Conservation (phyloP, 805 yeast species). For the Trichomonascus vanleenenianus region DNA sequence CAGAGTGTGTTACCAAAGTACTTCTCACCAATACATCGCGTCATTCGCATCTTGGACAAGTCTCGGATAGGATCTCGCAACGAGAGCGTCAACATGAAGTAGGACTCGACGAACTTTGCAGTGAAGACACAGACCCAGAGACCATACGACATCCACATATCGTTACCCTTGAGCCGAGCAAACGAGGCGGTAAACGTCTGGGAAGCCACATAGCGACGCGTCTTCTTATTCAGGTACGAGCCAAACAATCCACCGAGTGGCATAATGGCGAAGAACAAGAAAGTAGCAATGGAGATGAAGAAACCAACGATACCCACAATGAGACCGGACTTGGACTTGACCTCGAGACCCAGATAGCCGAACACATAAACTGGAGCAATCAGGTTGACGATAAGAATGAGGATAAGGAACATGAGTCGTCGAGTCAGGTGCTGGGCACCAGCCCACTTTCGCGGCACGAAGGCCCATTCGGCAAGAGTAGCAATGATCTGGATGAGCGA, state of each 20-base stretch:
- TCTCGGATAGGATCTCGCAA: conserved; percentile 92
- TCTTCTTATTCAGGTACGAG: conserved; percentile 70
- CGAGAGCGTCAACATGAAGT: conserved; percentile 83
- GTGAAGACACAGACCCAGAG: conserved; percentile 84
- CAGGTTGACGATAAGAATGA: conserved; percentile 43
- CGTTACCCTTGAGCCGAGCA: conserved; percentile 73
- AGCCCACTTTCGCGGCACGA: conserved; percentile 97
- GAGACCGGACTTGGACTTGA: conserved; percentile 41
- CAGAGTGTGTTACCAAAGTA: conserved; percentile 82
- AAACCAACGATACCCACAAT: conserved; percentile 70
- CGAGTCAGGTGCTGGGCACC: conserved; percentile 95
- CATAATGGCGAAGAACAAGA: conserved; percentile 86
- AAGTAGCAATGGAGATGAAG: conserved; percentile 77
- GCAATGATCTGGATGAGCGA: conserved; percentile 74
- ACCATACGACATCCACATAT: conserved; percentile 91
- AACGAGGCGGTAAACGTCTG: conserved; percentile 94
- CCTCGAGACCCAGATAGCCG: conserved; percentile 30
- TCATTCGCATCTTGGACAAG: conserved; percentile 73
- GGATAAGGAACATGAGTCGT: conserved; percentile 67
- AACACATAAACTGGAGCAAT: conserved; percentile 51
- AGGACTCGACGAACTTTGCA: conserved; percentile 87
- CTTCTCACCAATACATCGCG: conserved; percentile 87
- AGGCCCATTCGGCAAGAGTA: conserved; percentile 86
- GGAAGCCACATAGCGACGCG: conserved; percentile 83
- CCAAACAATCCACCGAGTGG: conserved; percentile 94